Percentiles rank a stretch among this genome's conserved stretches.
These are phyloP conservation scores for Aureobasidium musti DNA, from an alignment of 2,329 filamentous ascomycete species.

Conservation along the genomic window DNA sequence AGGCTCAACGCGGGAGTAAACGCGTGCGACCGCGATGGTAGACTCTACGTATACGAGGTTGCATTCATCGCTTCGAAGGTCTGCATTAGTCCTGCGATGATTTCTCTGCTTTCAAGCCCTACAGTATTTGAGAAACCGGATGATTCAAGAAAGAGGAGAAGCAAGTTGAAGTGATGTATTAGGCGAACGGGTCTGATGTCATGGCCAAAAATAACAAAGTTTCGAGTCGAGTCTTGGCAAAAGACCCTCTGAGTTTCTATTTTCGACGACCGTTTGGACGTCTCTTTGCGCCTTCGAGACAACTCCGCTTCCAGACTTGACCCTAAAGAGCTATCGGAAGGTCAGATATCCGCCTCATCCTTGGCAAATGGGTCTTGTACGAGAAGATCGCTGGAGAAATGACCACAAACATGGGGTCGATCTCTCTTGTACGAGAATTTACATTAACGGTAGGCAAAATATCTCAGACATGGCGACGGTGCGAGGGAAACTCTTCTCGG, in stretches of 20 bases:
- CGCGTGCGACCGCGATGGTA: too few species aligned
- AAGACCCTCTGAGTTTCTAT: slow-evolving; percentile 21
- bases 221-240: background rate
- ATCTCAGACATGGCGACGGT: slow-evolving; percentile 3
- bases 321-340: background rate
- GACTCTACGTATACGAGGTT: background rate
- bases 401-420: slow-evolving; percentile 12
- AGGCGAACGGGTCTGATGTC: slow-evolving; percentile 2
- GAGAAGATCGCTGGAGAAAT: slow-evolving; percentile 8
- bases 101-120: background rate
- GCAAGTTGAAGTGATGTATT: background rate
- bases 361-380: background rate
- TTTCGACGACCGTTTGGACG: slow-evolving; percentile 18
- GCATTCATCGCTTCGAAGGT: background rate
- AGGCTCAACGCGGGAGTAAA: background rate
- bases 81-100: background rate
- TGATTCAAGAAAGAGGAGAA: background rate
- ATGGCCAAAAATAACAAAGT: slow-evolving; percentile 17
- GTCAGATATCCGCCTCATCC: background rate
- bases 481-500: background rate
- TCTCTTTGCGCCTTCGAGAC: background rate
- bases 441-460: background rate
- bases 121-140: background rate
- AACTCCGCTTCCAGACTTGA: background rate
- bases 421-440: slow-evolving; percentile 1